Evolutionary conservation across 2,329 filamentous ascomycete genomes (phyloP).

Genomic region (Colletotrichum theobromicola): DNA sequence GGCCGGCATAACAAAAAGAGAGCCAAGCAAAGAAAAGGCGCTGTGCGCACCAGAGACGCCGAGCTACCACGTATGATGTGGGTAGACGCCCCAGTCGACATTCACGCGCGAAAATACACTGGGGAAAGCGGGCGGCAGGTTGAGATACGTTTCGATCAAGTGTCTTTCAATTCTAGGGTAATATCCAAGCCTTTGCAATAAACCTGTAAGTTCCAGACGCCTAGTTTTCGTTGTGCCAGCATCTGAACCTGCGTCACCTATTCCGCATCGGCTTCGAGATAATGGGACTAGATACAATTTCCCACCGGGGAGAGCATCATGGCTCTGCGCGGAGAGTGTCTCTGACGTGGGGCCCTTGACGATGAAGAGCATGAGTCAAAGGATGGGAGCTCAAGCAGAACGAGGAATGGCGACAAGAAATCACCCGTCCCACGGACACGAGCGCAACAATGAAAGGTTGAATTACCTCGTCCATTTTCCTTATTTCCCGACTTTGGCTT

Average conservation of each 20-base stretch:
- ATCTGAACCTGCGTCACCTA: neutral
- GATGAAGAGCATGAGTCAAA: neutral
- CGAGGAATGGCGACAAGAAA: neutral
- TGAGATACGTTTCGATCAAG: neutral
- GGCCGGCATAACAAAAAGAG: neutral
- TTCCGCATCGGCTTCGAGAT: neutral
- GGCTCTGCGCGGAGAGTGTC: neutral
- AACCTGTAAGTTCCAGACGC: neutral
- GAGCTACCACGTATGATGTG: neutral
- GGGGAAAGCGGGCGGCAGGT: neutral
- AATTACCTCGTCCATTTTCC: neutral
- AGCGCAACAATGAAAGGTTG: neutral
- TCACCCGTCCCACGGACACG: neutral
- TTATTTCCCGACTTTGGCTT: neutral
- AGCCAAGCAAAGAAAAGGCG: neutral
- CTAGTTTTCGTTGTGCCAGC: neutral
- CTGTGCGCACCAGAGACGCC: neutral
- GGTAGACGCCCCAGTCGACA: neutral
- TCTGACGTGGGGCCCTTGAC: neutral
- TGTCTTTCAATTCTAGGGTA: neutral
- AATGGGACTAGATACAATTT: neutral
- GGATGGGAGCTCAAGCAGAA: neutral
- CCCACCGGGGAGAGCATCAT: neutral
- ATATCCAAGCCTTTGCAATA: neutral
- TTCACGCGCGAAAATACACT: neutral